Percentiles rank a stretch among this genome's conserved stretches.
These are phyloP conservation scores for Fragilaria crotonensis DNA, from an alignment of 108 stramenopile genomes.

Conservation along the genomic window DNA sequence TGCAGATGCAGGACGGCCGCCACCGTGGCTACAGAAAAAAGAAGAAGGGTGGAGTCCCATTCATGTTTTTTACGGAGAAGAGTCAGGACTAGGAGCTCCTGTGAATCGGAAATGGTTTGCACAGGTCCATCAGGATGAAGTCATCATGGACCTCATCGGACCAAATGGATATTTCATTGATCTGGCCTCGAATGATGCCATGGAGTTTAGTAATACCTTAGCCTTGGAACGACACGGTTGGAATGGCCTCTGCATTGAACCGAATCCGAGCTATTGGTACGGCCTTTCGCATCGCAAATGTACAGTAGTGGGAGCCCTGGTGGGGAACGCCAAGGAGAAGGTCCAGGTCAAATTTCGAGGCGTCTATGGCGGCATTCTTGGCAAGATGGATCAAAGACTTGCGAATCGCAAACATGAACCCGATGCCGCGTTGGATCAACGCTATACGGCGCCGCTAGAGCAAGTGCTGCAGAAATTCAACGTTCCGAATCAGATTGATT, in stretches of 20 bases:
- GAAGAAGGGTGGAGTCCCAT: slow-evolving; percentile 40
- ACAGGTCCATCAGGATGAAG: slow-evolving; percentile 10
- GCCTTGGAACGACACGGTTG: slow-evolving; percentile 9
- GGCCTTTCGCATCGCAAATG: slow-evolving; percentile 16
- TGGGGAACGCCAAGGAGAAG: slow-evolving; percentile 10
- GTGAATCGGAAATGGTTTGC: not conserved
- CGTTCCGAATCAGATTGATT: slow-evolving; percentile 24
- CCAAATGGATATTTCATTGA: slow-evolving; percentile 18
- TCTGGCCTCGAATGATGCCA: slow-evolving; percentile 19
- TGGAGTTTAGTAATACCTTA: slow-evolving; percentile 10
- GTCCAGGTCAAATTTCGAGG: slow-evolving; percentile 3
- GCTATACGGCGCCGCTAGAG: slow-evolving; percentile 7
- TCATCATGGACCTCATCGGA: slow-evolving; percentile 5
- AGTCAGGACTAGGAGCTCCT: not conserved
- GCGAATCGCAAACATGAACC: slow-evolving; percentile 6
- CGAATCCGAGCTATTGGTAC: slow-evolving; percentile 23
- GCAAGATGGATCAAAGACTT: slow-evolving; percentile 8
- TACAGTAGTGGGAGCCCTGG: slow-evolving; percentile 15
- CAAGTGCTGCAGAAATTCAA: slow-evolving; percentile 15
- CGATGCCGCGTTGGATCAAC: not conserved
- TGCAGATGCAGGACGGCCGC: not conserved
- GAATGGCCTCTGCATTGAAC: slow-evolving; percentile 21
- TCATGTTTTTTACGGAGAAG: slow-evolving; percentile 41
- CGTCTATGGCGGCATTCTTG: slow-evolving; percentile 22
- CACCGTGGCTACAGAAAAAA: not conserved